Conservation (phyloP, 495 filamentous ascomycete species). For the Penicillium ucsense region DNA sequence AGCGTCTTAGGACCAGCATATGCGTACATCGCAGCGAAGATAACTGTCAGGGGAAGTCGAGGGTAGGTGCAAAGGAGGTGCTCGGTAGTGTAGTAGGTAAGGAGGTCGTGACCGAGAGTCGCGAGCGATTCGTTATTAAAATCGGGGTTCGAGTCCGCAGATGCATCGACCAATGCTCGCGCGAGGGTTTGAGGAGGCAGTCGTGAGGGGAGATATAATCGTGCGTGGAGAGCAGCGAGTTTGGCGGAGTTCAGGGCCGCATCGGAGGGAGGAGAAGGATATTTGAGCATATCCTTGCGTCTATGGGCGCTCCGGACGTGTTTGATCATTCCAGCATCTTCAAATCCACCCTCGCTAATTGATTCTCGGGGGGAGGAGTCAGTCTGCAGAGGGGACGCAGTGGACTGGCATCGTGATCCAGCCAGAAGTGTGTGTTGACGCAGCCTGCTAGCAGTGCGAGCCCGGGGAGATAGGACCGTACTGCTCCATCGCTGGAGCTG, state of each 20-base stretch:
- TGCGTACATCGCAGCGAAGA: conserved; percentile 74
- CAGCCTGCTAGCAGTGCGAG: conserved; percentile 39
- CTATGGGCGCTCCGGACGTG: conserved; percentile 12
- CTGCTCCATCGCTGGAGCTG: conserved; percentile 60
- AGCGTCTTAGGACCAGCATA: conserved; percentile 68
- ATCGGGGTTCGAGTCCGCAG: conserved; percentile 61
- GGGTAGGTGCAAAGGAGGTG: conserved; percentile 79
- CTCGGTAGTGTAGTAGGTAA: conserved; percentile 81
- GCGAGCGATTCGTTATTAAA: conserved; percentile 81
- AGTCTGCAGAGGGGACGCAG: conserved; percentile 23
- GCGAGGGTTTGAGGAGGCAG: conserved; percentile 81
- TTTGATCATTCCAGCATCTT: conserved; percentile 10
- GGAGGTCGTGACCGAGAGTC: conserved; percentile 68
- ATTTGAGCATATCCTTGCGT: conserved; percentile 26
- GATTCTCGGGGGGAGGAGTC: conserved; percentile 5
- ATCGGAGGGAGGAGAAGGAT: conserved; percentile 58
- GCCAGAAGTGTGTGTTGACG: conserved; percentile 32
- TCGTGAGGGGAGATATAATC: conserved; percentile 70
- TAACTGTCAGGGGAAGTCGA: conserved; percentile 71
- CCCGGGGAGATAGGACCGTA: conserved; percentile 53
- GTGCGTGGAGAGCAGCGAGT: conserved; percentile 86
- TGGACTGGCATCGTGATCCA: conserved; percentile 29
- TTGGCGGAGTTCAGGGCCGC: conserved; percentile 71
- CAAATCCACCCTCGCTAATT: conserved; percentile 5
- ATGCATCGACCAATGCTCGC: conserved; percentile 71